Base-by-base conservation (phyloP, 192 early-diverging fungal genomes). In the Podila horticola region DNA sequence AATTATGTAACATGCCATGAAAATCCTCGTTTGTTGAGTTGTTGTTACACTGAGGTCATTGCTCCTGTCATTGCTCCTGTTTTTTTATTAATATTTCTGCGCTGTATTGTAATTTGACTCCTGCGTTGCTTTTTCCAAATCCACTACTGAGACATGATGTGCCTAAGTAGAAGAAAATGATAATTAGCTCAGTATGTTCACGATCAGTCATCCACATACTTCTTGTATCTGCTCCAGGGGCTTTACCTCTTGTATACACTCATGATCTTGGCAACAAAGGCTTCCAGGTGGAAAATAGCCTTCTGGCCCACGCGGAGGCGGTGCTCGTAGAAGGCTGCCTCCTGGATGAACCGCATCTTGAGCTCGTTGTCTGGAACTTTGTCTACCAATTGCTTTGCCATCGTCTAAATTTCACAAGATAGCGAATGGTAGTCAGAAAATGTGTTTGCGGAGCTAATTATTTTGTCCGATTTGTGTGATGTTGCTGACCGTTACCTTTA, bases 271-370 rank as follows among this genome's bases (percentile, higher is more conserved):
- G 94, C 95, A 30, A 94, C 91, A 85, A 96, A 99, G 0, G 96
- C 95, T 76, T 99, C 97, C 31, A 99, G 85, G 76, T 99, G 96
- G 69, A 98, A 95, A 26, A 99, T 97, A 3, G 91, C 89, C 86
- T 99, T 99, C 66, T 90, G 92, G 3, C 97, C 97, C 17, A 88
- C 79, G 50, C 91, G 89, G 75, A 99, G 81, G 58, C 95, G 92
- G 67, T 97, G 94, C 74, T 99, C 96, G 89, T 94, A 95, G 65
- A 93, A 90, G 8, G 97, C 97, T 3, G 96, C 97, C 60, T 89
- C 83, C 66, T 87, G 83, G 24, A 93, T 84, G 57, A 98, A 83
- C 31, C 85, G 86, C 30, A 84, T 82, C 84, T 93, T 94, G 60
- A 96, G 84, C 6, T 86, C 75, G 55, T 88, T 66, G 20, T 51